Evolutionary conservation across 148 eudicot genomes (phyloP), one percentile per base, ranked within the genome.

Genomic region (Bassia scoparia): DNA sequence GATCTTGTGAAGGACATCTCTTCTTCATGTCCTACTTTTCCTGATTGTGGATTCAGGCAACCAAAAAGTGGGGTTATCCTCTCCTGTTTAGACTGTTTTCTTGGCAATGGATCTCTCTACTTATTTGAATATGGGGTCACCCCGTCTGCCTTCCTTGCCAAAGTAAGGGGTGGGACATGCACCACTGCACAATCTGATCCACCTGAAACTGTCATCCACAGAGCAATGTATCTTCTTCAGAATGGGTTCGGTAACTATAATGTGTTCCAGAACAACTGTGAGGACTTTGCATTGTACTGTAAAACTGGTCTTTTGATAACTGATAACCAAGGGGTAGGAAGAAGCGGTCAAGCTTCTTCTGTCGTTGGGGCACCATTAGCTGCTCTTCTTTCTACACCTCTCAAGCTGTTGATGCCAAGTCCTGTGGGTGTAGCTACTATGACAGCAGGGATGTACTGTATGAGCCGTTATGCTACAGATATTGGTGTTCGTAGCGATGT

Each of bases 291-390:
- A 3, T 41, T 96, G 62, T 96, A 96, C 78, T 96, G 99, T 80
- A 96, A 87, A 73, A 92, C 99, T 1, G 99, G 99, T 34, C 83
- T 95, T 52, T 75, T 95, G 69, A 79, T 87, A 43, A 49, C 85
- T 31, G 97, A 95, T 26, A 82, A 76, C 31, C 44, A 71, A 9
- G 96, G 92, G 46, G 89, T 87, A 48, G 98, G 97, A 73, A 84
- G 92, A 73, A 93, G 98, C 30, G 98, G 98, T n/a, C 98, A 93
- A 67, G 98, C 98, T 67, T 93, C 94, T 59, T 87, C 95, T n/a
- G 84, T 90, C 5, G 43, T 93, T 33, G 97, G 97, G 76, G 98
- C 98, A 27, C 97, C 98, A 26, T 75, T 93, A 71, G 97, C 98
- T 27, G 98, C 98, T 20, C 88, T 93, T 49, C 85, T 93, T 38